Conservation (phyloP, 768 basidiomycete species). For the Russula olivacea region DNA sequence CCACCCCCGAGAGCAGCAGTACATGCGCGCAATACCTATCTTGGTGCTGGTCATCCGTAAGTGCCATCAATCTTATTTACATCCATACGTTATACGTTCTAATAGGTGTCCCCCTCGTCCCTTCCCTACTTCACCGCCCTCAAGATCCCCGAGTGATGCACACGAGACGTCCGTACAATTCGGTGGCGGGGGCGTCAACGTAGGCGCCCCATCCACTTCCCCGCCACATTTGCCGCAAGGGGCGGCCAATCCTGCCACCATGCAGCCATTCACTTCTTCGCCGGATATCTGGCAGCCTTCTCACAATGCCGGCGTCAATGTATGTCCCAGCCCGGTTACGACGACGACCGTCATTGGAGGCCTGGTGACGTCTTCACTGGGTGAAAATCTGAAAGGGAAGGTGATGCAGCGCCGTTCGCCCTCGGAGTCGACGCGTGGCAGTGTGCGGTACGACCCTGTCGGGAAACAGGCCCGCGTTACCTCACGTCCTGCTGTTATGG, state of each 20-base stretch:
- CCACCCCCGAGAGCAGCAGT: slow-evolving; percentile 6
- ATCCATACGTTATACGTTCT: neutral
- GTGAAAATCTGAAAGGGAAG: slow-evolving; percentile 7
- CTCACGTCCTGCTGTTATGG: neutral
- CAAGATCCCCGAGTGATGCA: slow-evolving; percentile 6
- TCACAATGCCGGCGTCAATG: slow-evolving; percentile 2
- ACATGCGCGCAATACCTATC: neutral
- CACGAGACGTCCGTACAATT: slow-evolving; percentile 5
- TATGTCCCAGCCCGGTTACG: slow-evolving; percentile 1
- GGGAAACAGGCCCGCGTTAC: slow-evolving; percentile 3
- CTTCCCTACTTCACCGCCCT: slow-evolving; percentile 8
- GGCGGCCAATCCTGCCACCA: neutral
- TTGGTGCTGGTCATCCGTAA: slow-evolving; percentile 10
- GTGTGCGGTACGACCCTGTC: slow-evolving; percentile 15
- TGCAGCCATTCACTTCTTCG: slow-evolving; percentile 8
- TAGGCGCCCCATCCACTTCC: neutral
- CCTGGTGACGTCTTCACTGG: neutral
- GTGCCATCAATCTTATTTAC: slow-evolving; percentile 5
- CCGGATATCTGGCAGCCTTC: slow-evolving; percentile 12
- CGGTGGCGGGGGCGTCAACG: neutral
- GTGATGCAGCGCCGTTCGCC: slow-evolving; percentile 14
- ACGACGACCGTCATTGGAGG: neutral
- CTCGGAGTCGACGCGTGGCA: slow-evolving; percentile 10
- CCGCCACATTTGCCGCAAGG: slow-evolving; percentile 4
- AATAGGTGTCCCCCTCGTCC: neutral